These are phyloP conservation scores for Chalciporus chontae DNA, from an alignment of 768 basidiomycete genomes.

Conservation along the genomic window DNA sequence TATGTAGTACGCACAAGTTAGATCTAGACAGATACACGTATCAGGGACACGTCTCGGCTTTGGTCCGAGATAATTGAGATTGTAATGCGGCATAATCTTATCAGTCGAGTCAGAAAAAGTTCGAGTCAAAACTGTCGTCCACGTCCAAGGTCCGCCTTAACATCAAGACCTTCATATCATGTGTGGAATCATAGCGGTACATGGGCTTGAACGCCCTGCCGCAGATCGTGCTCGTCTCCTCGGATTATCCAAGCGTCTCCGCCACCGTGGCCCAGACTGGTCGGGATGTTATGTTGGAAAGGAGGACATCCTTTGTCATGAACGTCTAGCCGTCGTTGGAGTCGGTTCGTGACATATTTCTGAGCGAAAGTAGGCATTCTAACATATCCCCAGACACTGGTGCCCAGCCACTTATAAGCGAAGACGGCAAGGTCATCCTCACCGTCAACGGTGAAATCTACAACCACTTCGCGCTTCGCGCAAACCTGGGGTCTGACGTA, in stretches of 20 bases:
- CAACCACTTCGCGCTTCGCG: slow-evolving; percentile 85
- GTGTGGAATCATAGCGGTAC: slow-evolving; percentile 91
- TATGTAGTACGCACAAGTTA: no score
- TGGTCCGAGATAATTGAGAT: no score
- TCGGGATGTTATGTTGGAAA: slow-evolving; percentile 90
- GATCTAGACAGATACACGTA: no score
- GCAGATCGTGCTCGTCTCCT: slow-evolving; percentile 71
- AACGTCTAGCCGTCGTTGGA: slow-evolving; percentile 95
- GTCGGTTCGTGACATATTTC: slow-evolving; percentile 61
- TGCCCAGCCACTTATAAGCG: slow-evolving; percentile 88
- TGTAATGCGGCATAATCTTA: background rate
- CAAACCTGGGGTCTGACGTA: slow-evolving; percentile 55
- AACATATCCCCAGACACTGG: slow-evolving; percentile 68
- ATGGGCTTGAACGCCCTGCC: slow-evolving; percentile 71
- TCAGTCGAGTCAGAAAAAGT: background rate
- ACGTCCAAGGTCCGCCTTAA: background rate
- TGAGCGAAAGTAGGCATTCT: background rate
- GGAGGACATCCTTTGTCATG: slow-evolving; percentile 83
- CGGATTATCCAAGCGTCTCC: slow-evolving; percentile 81
- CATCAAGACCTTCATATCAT: slow-evolving; percentile 40
- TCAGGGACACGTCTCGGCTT: no score
- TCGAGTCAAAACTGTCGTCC: no score
- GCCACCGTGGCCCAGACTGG: slow-evolving; percentile 98
- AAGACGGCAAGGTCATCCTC: slow-evolving; percentile 79
- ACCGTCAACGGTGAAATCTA: slow-evolving; percentile 99